A percentile compares a stretch with the other conserved stretches of the same genome.
These are phyloP conservation scores for Torrubiella hemipterigena DNA, from an alignment of 2,329 filamentous ascomycete species.

Conservation along the genomic window DNA sequence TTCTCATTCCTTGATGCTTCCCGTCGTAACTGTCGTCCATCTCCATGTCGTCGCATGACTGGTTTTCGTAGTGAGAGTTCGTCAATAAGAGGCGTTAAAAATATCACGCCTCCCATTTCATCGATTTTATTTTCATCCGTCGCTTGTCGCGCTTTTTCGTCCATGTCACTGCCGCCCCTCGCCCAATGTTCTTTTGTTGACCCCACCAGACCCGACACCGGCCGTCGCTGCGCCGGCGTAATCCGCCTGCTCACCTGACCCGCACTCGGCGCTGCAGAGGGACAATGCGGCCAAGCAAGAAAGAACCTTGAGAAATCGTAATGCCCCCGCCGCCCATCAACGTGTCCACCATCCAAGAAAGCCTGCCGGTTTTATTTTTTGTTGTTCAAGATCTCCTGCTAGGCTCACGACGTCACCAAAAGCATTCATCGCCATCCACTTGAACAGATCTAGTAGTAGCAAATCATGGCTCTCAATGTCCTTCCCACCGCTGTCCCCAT, in stretches of 20 bases:
- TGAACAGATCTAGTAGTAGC: constrained; percentile 1
- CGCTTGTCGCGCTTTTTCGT: too few species aligned
- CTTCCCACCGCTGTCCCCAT: constrained; percentile 7
- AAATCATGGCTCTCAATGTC: constrained; percentile 8
- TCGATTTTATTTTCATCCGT: too few species aligned
- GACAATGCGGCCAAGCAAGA: not conserved
- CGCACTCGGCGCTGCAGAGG: not conserved
- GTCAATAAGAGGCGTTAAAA: too few species aligned
- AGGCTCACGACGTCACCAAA: constrained; percentile 1
- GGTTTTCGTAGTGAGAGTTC: too few species aligned
- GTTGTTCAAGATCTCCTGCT: not conserved
- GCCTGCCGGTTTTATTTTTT: not conserved
- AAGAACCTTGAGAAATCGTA: not conserved
- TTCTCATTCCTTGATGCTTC: too few species aligned
- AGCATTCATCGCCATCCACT: too few species aligned
- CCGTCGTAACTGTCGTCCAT: too few species aligned
- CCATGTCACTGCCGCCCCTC: too few species aligned
- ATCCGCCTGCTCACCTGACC: not conserved
- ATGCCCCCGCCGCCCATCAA: not conserved
- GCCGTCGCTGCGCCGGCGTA: not conserved
- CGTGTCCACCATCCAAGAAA: not conserved
- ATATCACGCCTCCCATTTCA: too few species aligned
- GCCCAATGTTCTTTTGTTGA: too few species aligned
- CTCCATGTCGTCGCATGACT: too few species aligned
- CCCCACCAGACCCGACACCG: not conserved